Conservation (phyloP, 2,329 filamentous ascomycete species). For the Daldinia sp. region DNA sequence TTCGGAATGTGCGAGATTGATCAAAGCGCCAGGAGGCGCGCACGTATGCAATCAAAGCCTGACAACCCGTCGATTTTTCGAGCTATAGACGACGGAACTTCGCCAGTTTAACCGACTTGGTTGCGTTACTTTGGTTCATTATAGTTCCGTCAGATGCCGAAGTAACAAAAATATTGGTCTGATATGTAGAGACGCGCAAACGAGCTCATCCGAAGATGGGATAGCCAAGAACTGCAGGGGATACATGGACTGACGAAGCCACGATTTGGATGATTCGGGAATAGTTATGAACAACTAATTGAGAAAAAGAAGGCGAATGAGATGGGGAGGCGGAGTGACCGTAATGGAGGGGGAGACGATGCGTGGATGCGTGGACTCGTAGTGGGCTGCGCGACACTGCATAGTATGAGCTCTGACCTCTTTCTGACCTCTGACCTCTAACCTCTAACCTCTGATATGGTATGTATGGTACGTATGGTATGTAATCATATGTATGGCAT, state of each 20-base stretch:
- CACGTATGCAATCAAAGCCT: conserved; percentile 36
- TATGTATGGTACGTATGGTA: background rate
- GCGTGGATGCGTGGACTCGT: too few relatives aligned
- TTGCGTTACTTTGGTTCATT: conserved; percentile 27
- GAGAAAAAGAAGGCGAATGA: conserved; percentile 16
- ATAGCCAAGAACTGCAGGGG: conserved; percentile 23
- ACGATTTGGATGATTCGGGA: conserved; percentile 34
- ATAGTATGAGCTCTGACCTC: conserved; percentile 3
- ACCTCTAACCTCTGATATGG: background rate
- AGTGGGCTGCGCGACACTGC: conserved; percentile 23
- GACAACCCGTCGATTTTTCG: conserved; percentile 14
- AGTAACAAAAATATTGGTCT: conserved; percentile 36
- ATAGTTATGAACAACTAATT: conserved; percentile 34
- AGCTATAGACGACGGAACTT: conserved; percentile 19
- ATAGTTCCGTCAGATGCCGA: conserved; percentile 41
- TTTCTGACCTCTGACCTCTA: conserved; percentile 38
- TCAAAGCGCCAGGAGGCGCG: conserved; percentile 37
- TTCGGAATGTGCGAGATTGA: conserved; percentile 29
- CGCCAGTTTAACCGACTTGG: conserved; percentile 30
- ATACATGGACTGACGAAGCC: conserved; percentile 21
- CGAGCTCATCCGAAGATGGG: conserved; percentile 33
- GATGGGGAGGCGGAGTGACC: conserved; percentile 34
- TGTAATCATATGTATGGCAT: too few relatives aligned
- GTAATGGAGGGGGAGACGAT: conserved; percentile 22
- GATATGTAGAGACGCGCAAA: conserved; percentile 20